Base-by-base conservation (phyloP, 441 rosid genomes). In the Eruca vesicaria region DNA sequence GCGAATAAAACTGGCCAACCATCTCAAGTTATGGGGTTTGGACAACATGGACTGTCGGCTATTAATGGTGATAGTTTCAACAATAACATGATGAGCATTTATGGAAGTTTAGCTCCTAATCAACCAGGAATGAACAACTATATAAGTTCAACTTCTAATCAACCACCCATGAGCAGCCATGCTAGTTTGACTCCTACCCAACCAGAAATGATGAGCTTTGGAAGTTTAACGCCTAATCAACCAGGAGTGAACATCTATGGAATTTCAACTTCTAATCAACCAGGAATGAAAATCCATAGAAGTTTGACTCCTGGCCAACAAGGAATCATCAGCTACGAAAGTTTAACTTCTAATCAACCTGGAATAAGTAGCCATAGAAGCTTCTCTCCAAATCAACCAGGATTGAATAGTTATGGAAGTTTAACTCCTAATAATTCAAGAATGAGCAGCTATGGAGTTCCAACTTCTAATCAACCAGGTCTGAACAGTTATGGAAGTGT, bases 21-120 rank as follows among this genome's bases (percentile, higher is more conserved):
- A 60, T 66, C 77, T 72, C 77, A 72, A 61, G 68, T 35, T 78
- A 48, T 50, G 26, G 69, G 60, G 16, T 19, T 59, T 67, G 73
- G 73, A 61, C 69, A 66, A 36, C 50, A 60, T 50, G 81, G 64
- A 48, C n/a, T 32, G 14, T 56, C 60, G 16, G 28, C 50, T 26
- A 35, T n/a, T n/a, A 35, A 15, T 38, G 48, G 64, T 20, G 48
- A 38, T 77, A 28, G 4, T 50, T 15, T 65, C 57, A 58, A 41
- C 65, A 38, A 11, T 31, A 38, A 56, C 43, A 43, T 64, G 33
- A 14, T 64, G 67, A 48, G 33, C 7, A 70, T 55, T 55, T 70
- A 43, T 70, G 66, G 33, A 53, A 68, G 14, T 14, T 31, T 14
- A 8, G 12, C 48, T 18, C 14, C 19, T 31, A 31, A 53, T 28